These are phyloP conservation scores for Phytophthora colocasiae DNA, from an alignment of 352 stramenopile species.

Conservation along the genomic window DNA sequence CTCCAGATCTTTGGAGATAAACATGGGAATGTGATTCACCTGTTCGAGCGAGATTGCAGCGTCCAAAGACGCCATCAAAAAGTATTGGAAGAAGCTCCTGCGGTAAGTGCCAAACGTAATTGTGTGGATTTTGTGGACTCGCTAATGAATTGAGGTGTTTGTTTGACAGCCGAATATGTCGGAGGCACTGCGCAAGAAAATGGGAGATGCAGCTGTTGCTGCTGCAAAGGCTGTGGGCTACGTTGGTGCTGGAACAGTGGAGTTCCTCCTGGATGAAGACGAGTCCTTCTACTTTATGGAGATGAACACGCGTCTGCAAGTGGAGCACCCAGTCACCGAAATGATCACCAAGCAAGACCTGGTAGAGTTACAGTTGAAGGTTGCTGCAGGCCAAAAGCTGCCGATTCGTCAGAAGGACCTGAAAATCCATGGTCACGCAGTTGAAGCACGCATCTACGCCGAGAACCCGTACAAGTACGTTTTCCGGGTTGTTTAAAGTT, in stretches of 20 bases:
- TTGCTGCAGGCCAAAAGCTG: slow-evolving; percentile 91
- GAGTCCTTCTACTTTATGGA: slow-evolving; percentile 97
- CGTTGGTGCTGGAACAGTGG: slow-evolving; percentile 93
- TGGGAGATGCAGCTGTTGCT: slow-evolving; percentile 89
- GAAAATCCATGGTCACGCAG: slow-evolving; percentile 87
- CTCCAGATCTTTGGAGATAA: slow-evolving; percentile 94
- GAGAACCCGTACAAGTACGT: slow-evolving; percentile 93
- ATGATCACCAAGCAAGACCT: slow-evolving; percentile 90
- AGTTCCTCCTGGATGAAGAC: slow-evolving; percentile 93
- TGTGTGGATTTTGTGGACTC: neutral
- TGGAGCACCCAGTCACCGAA: slow-evolving; percentile 94
- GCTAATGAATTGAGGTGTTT: neutral
- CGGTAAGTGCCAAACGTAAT: slow-evolving; percentile 50
- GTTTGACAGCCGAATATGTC: slow-evolving; percentile 75
- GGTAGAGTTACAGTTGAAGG: slow-evolving; percentile 95
- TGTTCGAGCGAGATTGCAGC: slow-evolving; percentile 93
- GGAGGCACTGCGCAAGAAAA: slow-evolving; percentile 82
- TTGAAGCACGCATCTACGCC: slow-evolving; percentile 95
- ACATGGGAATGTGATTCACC: slow-evolving; percentile 88
- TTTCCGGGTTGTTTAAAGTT: slow-evolving; percentile 4
- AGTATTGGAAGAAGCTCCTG: slow-evolving; percentile 94
- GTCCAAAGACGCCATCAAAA: slow-evolving; percentile 95
- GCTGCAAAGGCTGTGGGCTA: slow-evolving; percentile 93
- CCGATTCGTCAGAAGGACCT: slow-evolving; percentile 92
- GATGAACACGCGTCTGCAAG: slow-evolving; percentile 97